Evolutionary conservation across 1,139 yeast species (phyloP).

Genomic region (Nadsonia starkeyi-henricii): DNA sequence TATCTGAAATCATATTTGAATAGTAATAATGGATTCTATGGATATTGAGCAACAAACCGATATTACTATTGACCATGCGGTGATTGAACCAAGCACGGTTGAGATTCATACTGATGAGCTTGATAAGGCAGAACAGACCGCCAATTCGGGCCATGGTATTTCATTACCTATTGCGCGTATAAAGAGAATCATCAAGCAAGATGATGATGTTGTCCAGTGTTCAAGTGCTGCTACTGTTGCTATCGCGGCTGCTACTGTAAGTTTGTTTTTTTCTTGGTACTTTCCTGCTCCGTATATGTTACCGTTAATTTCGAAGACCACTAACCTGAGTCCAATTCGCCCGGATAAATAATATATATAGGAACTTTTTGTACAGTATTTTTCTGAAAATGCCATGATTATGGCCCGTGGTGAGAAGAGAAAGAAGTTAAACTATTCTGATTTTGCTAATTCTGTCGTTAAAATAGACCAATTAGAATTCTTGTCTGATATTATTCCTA

Average conservation of each 20-base stretch:
- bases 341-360: constrained; percentile 1
- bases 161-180: constrained; percentile 63
- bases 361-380: constrained; percentile 66
- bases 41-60: too few relatives aligned
- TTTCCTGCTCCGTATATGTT: background rate
- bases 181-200: constrained; percentile 71
- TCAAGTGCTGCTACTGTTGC: constrained; percentile 73
- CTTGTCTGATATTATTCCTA: constrained; percentile 22
- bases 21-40: too few relatives aligned
- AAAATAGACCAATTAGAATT: constrained; percentile 56
- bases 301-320: too few relatives aligned
- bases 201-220: constrained; percentile 66
- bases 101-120: background rate
- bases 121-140: background rate
- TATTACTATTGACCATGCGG: too few relatives aligned
- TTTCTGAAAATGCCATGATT: constrained; percentile 67
- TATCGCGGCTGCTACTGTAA: constrained; percentile 62
- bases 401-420: constrained; percentile 56
- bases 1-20: too few relatives aligned
- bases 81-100: too few relatives aligned
- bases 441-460: constrained; percentile 59
- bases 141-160: background rate
- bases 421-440: constrained; percentile 58
- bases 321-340: too few relatives aligned
- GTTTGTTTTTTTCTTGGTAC: constrained; percentile 4